A percentile compares a stretch with the other conserved stretches of the same genome.
Conservation (phyloP, 2,329 filamentous ascomycete genomes). For the Colletotrichum limetticola region DNA sequence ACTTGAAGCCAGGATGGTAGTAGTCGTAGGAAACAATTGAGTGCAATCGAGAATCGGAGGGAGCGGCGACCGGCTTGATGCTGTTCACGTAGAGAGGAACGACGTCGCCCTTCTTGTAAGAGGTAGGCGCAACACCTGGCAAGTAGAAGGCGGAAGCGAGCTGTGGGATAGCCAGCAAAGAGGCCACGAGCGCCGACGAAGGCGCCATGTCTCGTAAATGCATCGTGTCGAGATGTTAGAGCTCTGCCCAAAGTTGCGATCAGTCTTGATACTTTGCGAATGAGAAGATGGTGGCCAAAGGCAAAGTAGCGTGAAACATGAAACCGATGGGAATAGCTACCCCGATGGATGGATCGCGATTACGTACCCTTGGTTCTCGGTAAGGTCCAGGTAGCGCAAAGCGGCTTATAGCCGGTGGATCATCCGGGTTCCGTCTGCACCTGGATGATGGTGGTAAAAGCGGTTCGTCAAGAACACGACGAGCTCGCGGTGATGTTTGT, state of each 20-base stretch:
- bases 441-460: neutral
- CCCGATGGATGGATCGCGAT: constrained; percentile 11
- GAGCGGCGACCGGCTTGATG: constrained; percentile 85
- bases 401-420: constrained; percentile 29
- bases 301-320: constrained; percentile 3
- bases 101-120: constrained; percentile 81
- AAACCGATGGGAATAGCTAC: constrained; percentile 31
- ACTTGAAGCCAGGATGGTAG: constrained; percentile 88
- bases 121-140: constrained; percentile 92
- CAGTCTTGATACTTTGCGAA: neutral
- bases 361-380: constrained; percentile 29
- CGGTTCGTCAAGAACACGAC: neutral
- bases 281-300: neutral
- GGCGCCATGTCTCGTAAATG: constrained; percentile 56
- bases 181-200: constrained; percentile 59
- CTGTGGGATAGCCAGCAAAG: constrained; percentile 63
- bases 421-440: constrained; percentile 19
- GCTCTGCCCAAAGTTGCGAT: neutral
- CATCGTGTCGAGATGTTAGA: constrained; percentile 48
- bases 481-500: neutral
- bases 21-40: constrained; percentile 98
- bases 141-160: constrained; percentile 87
- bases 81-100: constrained; percentile 94
- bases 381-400: constrained; percentile 9
- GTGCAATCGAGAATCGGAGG: constrained; percentile 82